Evolutionary conservation across 2,329 filamentous ascomycete genomes (phyloP), one percentile per base, ranked within the genome.

Genomic region (Paecilomyces fulvus): DNA sequence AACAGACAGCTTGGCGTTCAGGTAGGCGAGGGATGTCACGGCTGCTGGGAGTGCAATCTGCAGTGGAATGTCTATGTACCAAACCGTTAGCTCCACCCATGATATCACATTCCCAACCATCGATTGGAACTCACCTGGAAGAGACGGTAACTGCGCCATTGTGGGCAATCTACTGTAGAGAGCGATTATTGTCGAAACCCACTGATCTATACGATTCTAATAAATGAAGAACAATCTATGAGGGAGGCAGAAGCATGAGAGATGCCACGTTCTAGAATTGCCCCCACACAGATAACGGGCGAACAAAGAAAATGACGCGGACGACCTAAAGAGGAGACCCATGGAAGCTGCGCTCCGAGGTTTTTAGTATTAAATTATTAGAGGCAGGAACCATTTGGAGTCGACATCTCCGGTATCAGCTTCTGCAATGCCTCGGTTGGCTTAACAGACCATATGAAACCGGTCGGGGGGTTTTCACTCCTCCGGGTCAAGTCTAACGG

Each of bases 1-100:
- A 49, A 92, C 63, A 6, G 81, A 79, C 57, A 80, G 80, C 68
- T 82, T 85, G 48, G 88, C 90, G 67, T 94, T 90, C 63, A 92
- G 71, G 70, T 95, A 95, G 30, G 89, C 87, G n/a, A 87, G 75
- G 3, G 81, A 80, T 3, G 88, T 87, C 30, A 81, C 79, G 49
- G 83, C 80, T 14, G 86, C 86, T 17, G 87, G 84, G 28, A 80
- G 75, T 6, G 83, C 77, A 46, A 77, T 58, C 49, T 70, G 63
- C 49, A 75, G 61, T 17, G 75, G 71, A 31, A 76, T 57, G 56
- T 68, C 70, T 74, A 52, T 30, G 30, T 30, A 51, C 21, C 14
- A 52, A 25, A 37, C n/a, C n/a, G 37, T 43, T 43, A 43, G n/a
- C 9, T 43, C 17, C 17, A 8, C 14, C n/a, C 14, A 43, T 43